Evolutionary conservation across 495 filamentous ascomycete genomes (phyloP).

Genomic region (Darksidea phi): DNA sequence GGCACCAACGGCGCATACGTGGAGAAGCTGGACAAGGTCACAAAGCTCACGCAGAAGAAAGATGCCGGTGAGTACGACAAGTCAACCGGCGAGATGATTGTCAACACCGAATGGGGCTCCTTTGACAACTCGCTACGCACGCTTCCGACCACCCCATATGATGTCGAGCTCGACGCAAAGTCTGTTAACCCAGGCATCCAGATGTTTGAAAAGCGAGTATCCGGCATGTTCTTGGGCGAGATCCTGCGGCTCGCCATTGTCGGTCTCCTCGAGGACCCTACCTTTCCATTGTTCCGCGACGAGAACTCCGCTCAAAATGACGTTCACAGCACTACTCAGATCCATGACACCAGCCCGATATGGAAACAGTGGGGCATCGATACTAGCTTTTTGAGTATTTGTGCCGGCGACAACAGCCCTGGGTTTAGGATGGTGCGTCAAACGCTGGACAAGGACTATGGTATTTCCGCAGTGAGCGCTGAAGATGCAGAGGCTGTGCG

Average conservation of each 20-base stretch:
- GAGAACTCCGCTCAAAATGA: slow-evolving; percentile 64
- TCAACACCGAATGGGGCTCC: slow-evolving; percentile 98
- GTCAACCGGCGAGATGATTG: slow-evolving; percentile 88
- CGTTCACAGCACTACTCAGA: slow-evolving; percentile 63
- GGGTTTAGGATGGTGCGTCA: slow-evolving; percentile 66
- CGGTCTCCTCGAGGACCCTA: slow-evolving; percentile 56
- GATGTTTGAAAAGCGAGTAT: slow-evolving; percentile 98
- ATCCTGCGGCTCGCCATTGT: slow-evolving; percentile 78
- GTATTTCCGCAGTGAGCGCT: slow-evolving; percentile 64
- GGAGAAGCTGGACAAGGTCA: slow-evolving; percentile 67
- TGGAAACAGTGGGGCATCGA: slow-evolving; percentile 86
- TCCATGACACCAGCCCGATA: slow-evolving; percentile 63
- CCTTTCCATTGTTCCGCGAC: slow-evolving; percentile 66
- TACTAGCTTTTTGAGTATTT: slow-evolving; percentile 77
- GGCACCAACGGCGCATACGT: slow-evolving; percentile 95
- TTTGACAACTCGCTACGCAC: slow-evolving; percentile 92
- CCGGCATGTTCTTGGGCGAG: slow-evolving; percentile 97
- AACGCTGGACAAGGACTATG: slow-evolving; percentile 71
- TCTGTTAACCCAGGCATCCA: slow-evolving; percentile 93
- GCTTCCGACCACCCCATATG: slow-evolving; percentile 82
- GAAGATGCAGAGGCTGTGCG: slow-evolving; percentile 85
- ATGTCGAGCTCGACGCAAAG: slow-evolving; percentile 70
- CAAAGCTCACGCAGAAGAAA: slow-evolving; percentile 59
- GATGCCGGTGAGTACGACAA: slow-evolving; percentile 63
- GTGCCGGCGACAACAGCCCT: slow-evolving; percentile 68